These are phyloP conservation scores for Dothistroma septosporum DNA, from an alignment of 2,329 filamentous ascomycete genomes.

Conservation along the genomic window DNA sequence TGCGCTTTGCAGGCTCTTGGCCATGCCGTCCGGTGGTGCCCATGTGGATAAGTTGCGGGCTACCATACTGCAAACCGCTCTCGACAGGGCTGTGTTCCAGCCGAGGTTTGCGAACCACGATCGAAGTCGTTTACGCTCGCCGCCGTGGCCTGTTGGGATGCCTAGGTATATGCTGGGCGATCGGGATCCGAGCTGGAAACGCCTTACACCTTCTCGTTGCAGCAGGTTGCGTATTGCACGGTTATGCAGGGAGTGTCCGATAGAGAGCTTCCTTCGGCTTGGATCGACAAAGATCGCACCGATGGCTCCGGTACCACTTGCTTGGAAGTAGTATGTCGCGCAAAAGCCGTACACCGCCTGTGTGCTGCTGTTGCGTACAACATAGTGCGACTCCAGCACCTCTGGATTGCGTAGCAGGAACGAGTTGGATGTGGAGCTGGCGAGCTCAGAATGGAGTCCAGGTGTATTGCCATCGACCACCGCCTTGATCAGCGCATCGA, in stretches of 20 bases:
- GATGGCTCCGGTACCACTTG: constrained; percentile 68
- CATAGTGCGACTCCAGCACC: constrained; percentile 79
- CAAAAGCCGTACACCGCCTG: constrained; percentile 88
- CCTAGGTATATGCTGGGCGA: constrained; percentile 84
- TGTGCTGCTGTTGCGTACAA: constrained; percentile 90
- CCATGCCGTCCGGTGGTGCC: constrained; percentile 71
- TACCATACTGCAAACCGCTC: constrained; percentile 65
- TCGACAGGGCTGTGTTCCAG: constrained; percentile 70
- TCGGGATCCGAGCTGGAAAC: constrained; percentile 74
- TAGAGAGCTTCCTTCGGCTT: constrained; percentile 76
- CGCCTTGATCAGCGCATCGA: constrained; percentile 70
- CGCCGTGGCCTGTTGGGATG: constrained; percentile 64
- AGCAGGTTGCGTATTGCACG: constrained; percentile 72
- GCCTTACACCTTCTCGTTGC: constrained; percentile 68
- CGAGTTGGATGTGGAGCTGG: constrained; percentile 64
- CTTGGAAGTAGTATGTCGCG: constrained; percentile 75
- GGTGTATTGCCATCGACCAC: constrained; percentile 64
- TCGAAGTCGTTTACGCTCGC: constrained; percentile 58
- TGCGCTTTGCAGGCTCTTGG: constrained; percentile 66
- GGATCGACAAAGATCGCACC: constrained; percentile 89
- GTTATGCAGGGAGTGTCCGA: constrained; percentile 84
- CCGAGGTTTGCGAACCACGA: constrained; percentile 86
- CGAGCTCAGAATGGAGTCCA: constrained; percentile 64
- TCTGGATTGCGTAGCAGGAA: constrained; percentile 70
- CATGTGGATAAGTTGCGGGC: constrained; percentile 69